Evolutionary conservation across 1,284 basidiomycete genomes (phyloP).

Genomic region (Rugosomyces carneus): DNA sequence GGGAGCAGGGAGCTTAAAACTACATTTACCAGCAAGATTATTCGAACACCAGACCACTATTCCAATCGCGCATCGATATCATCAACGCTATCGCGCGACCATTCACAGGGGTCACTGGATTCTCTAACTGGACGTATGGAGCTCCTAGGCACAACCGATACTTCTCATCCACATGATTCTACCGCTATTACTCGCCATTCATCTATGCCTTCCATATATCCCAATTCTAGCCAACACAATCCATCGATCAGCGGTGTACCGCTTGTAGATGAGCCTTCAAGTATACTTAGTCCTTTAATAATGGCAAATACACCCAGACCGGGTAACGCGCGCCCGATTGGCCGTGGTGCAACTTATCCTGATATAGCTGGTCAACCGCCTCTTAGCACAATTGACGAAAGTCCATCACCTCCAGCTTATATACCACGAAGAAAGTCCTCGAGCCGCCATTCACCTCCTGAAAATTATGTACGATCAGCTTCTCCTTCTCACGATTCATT

Average conservation of each 20-base stretch:
- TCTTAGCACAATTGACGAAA: conserved; percentile 29
- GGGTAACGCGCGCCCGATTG: conserved; percentile 24
- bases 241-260: conserved; percentile 28
- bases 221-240: conserved; percentile 11
- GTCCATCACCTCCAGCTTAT: conserved; percentile 3
- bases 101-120: conserved; percentile 21
- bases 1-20: conserved; percentile 45
- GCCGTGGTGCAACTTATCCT: conserved; percentile 27
- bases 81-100: conserved; percentile 5
- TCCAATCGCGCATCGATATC: conserved; percentile 8
- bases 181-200: conserved; percentile 26
- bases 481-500: conserved; percentile 9
- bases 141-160: conserved; percentile 18
- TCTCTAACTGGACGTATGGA: conserved; percentile 24
- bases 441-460: conserved; percentile 1
- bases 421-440: conserved; percentile 1
- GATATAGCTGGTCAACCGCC: conserved; percentile 18
- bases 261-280: conserved; percentile 51
- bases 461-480: conserved; percentile 10
- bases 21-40: conserved; percentile 59
- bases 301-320: conserved; percentile 32
- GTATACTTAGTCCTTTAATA: conserved; percentile 48
- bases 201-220: conserved; percentile 22
- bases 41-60: conserved; percentile 60
- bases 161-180: conserved; percentile 10